A percentile compares a stretch with the other conserved stretches of the same genome.
These are phyloP conservation scores for Epichloe gansuensis DNA, from an alignment of 2,329 filamentous ascomycete genomes.

Conservation along the genomic window DNA sequence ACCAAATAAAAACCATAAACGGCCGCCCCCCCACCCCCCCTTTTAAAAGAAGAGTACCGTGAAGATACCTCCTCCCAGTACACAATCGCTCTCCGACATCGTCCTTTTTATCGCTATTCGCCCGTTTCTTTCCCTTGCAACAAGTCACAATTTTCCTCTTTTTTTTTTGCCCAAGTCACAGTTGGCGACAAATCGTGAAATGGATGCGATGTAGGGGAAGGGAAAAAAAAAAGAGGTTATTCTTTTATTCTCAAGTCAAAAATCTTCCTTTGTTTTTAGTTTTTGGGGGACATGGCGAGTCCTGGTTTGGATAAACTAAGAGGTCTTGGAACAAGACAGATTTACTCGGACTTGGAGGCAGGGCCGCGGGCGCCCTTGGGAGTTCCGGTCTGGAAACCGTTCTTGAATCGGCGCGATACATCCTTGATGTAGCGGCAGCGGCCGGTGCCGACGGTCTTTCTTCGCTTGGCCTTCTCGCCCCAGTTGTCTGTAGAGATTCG, in stretches of 20 bases:
- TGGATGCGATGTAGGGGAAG: neutral
- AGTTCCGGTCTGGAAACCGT: constrained; percentile 86
- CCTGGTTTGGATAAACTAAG: constrained; percentile 2
- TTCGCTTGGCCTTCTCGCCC: constrained; percentile 99
- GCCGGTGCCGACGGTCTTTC: constrained; percentile 97
- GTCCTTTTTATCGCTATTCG: too few relatives aligned
- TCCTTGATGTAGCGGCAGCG: constrained; percentile 91
- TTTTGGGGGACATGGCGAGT: constrained; percentile 6
- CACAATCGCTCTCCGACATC: too few relatives aligned
- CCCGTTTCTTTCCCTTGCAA: too few relatives aligned
- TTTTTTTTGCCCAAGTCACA: neutral
- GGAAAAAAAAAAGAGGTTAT: neutral
- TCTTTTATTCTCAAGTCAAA: neutral
- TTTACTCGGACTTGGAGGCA: constrained; percentile 12
- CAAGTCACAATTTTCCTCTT: neutral
- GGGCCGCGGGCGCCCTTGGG: constrained; percentile 62
- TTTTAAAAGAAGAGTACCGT: neutral
- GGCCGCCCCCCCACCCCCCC: neutral
- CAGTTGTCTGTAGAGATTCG: constrained; percentile 66
- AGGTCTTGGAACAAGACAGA: neutral
- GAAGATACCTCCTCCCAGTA: too few relatives aligned
- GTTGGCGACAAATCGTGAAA: constrained; percentile 5
- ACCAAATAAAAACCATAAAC: neutral
- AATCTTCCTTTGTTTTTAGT: constrained; percentile 2
- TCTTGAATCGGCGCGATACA: constrained; percentile 85